A percentile compares a stretch with the other conserved stretches of the same genome.
Evolutionary conservation across 2,329 filamentous ascomycete species (phyloP).

Genomic region (Fusarium nematophilum): DNA sequence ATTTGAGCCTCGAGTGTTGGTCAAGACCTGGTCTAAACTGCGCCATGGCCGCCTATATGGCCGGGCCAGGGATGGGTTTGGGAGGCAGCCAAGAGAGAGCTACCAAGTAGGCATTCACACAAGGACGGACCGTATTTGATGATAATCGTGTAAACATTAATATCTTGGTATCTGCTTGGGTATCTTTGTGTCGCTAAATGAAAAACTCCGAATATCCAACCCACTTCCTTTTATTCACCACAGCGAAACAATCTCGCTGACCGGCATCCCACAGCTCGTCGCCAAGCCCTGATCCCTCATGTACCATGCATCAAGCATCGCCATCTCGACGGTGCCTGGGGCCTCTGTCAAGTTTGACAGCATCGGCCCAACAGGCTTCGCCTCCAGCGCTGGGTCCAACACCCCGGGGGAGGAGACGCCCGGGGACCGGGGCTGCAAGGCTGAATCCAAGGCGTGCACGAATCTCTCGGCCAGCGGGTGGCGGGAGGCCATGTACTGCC

Average conservation of each 20-base stretch:
- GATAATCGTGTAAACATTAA: no score
- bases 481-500: constrained; percentile 25
- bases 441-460: constrained; percentile 27
- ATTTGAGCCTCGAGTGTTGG: no score
- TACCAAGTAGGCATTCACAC: no score
- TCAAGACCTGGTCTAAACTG: no score
- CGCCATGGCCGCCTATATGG: no score
- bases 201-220: constrained; percentile 13
- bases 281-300: constrained; percentile 19
- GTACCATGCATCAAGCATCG: constrained; percentile 40
- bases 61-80: no score
- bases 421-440: constrained; percentile 29
- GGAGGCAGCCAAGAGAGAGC: no score
- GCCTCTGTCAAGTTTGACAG: constrained; percentile 19
- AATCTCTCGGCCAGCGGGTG: constrained; percentile 32
- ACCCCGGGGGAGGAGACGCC: constrained; percentile 18
- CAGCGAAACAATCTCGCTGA: constrained; percentile 35
- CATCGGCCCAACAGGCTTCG: constrained; percentile 10
- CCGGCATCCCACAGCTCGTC: constrained; percentile 15
- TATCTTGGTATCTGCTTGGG: constrained; percentile 17
- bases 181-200: constrained; percentile 25
- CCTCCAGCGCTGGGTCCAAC: constrained; percentile 38
- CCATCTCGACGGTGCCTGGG: constrained; percentile 30
- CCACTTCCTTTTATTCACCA: constrained; percentile 27
- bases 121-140: no score